phyloP scores from a whole-genome alignment of 495 filamentous ascomycete species.

The Penicillium bovifimosum region DNA sequence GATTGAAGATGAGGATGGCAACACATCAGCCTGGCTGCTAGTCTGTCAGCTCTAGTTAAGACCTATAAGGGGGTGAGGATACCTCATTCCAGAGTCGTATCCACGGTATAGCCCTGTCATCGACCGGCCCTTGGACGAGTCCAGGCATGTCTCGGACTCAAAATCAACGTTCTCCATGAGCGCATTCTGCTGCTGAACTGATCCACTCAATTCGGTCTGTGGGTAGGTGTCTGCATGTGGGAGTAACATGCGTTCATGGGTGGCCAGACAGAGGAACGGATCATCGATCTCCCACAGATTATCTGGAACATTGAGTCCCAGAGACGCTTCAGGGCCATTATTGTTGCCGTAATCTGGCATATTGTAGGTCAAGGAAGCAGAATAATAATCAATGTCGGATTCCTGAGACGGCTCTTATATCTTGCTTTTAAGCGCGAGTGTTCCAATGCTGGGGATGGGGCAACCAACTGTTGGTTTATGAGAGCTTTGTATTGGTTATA shows the following conservation, averaged over 20 bases:
- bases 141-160: not conserved
- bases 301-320: not conserved
- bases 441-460: not conserved
- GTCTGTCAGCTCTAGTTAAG: not conserved
- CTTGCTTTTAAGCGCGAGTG: not conserved
- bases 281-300: not conserved
- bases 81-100: not conserved
- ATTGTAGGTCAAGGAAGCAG: not conserved
- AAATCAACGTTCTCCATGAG: not conserved
- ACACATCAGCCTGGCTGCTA: not conserved
- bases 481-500: not conserved
- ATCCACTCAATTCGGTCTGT: not conserved
- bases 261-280: not conserved
- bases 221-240: not conserved
- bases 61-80: not conserved
- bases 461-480: too few species aligned
- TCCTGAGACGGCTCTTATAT: not conserved
- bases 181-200: not conserved
- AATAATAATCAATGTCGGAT: not conserved
- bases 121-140: not conserved
- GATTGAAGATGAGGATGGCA: not conserved
- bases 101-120: not conserved
- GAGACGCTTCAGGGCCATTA: not conserved
- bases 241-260: not conserved
- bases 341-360: not conserved